Evolutionary conservation across 1,284 basidiomycete genomes (phyloP), one percentile per base, ranked within the genome.

Genomic region (Rhodotorula sp.): DNA sequence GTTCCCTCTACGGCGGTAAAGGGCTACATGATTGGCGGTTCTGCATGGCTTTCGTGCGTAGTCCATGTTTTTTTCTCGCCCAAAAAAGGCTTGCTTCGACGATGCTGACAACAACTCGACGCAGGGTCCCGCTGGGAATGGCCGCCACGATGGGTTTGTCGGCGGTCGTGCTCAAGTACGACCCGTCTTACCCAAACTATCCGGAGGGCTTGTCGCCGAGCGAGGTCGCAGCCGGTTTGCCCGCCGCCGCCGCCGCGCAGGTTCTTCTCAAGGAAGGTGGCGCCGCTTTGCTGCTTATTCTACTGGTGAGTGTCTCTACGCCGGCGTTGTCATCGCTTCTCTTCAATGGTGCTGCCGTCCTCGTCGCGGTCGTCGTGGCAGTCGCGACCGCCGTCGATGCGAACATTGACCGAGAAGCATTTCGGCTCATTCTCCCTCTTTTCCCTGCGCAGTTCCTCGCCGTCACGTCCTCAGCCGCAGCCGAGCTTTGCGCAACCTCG

Each of bases 151-250:
- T 67, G 58, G 65, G 70, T 7, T 24, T 68, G 12, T 24, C 57
- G 20, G 68, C 67, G 0, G 66, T 73, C 15, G 67, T 65, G 4
- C 59, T 75, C 29, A 45, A 55, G n/a, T 51, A 62, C 54, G 57
- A 72, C 54, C 66, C 71, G 2, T 3, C 22, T 5, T 75, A 64
- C 58, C 68, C 76, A 0, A 44, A 37, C 33, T 76, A 66, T 51
- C 71, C 74, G 1, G 48, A 22, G 6, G 60, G 58, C 7, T 62
- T 77, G 4, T 60, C 70, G 0, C 24, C 66, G 22, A 54, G 42
- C 4, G 88, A 94, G 75, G 88, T 95, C 22, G 88, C 88, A 7
- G 90, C 89, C 24, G 93, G 93, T 56, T 84, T 95, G 0, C 91
- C 93, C 2, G 92, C 92, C 12, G 84, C 90, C 0, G 86, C 89